Base-by-base conservation (phyloP, 441 rosid species). In the Pelargonium cotyledonis region DNA sequence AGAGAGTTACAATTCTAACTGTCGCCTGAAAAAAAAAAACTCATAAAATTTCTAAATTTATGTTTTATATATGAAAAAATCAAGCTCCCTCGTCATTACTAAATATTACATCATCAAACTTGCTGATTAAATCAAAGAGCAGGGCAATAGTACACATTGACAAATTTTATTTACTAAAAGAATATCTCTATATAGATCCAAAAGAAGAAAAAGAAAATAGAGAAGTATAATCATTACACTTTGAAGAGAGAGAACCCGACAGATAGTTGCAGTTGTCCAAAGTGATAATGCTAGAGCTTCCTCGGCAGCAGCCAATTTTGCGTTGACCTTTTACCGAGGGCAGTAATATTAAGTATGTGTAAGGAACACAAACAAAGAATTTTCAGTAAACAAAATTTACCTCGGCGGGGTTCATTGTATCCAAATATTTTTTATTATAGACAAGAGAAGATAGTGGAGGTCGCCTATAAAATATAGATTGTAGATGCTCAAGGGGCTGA, bases 191-290 rank as follows among this genome's bases (percentile, higher is more conserved):
- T 8, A 7, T 40, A 40, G 43, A 40, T 40, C 40, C 40, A 35
- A 35, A 35, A 35, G 2, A 40, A 40, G 8, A 16, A 6, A 8
- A 14, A 47, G 10, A 53, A 16, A 57, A 16, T 0, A 10, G 21
- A 57, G 21, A 57, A 23, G 16, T 9, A 57, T 6, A 57, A 57
- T 8, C 21, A 1, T 73, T 94, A 95, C 99, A 85, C 88, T 87
- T 81, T 92, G 97, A 70, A 95, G 94, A 63, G 99, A 88, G 72
- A 95, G 88, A 77, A 88, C 87, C 66, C 97, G 91, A 58, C 99
- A 95, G 75, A 90, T 74, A n/a, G 99, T 89, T 77, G 97, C 96
- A 16, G 90, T 89, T 72, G 99, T 90, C 97, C 97, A 95, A 73
- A 88, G 72, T 55, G 99, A 90, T 70, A 95, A 90, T 21, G 96